Evolutionary conservation across 2,329 filamentous ascomycete species (phyloP).

Genomic region (Pestalotiopsis sp.): DNA sequence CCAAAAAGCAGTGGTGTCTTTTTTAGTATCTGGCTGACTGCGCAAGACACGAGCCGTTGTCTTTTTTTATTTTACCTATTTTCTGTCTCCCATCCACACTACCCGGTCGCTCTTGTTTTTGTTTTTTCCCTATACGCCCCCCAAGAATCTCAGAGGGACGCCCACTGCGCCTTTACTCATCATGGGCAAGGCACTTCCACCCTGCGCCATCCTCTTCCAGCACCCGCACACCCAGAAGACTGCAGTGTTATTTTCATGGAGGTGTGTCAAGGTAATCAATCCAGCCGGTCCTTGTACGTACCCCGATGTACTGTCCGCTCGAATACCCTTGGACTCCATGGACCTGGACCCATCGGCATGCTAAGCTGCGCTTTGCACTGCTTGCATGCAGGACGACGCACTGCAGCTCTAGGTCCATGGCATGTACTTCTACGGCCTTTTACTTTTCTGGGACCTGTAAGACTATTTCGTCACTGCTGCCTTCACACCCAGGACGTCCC

Average conservation of each 20-base stretch:
- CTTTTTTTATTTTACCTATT: neutral
- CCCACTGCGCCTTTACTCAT: slow-evolving; percentile 15
- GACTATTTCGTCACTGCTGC: slow-evolving; percentile 16
- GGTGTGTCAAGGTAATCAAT: neutral
- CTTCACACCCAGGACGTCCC: slow-evolving; percentile 1
- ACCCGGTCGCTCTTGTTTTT: neutral
- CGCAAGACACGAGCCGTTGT: neutral
- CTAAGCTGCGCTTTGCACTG: slow-evolving; percentile 1
- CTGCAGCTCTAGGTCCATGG: neutral
- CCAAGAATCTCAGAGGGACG: neutral
- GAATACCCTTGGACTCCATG: neutral
- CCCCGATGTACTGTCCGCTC: neutral
- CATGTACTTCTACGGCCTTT: neutral
- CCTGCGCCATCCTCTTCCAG: slow-evolving; percentile 14
- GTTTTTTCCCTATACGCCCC: neutral
- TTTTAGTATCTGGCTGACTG: neutral
- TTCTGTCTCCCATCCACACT: slow-evolving; percentile 1
- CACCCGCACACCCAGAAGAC: neutral
- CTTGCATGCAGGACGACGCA: slow-evolving; percentile 8
- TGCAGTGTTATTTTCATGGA: neutral
- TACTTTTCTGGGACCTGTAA: slow-evolving; percentile 8
- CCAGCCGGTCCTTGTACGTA: neutral
- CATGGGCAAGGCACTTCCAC: slow-evolving; percentile 13
- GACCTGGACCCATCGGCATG: slow-evolving; percentile 4
- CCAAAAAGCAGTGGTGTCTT: neutral